A percentile compares a stretch with the other conserved stretches of the same genome.
phyloP scores from a whole-genome alignment of 768 basidiomycete genomes.

The Hortiboletus campestris region DNA sequence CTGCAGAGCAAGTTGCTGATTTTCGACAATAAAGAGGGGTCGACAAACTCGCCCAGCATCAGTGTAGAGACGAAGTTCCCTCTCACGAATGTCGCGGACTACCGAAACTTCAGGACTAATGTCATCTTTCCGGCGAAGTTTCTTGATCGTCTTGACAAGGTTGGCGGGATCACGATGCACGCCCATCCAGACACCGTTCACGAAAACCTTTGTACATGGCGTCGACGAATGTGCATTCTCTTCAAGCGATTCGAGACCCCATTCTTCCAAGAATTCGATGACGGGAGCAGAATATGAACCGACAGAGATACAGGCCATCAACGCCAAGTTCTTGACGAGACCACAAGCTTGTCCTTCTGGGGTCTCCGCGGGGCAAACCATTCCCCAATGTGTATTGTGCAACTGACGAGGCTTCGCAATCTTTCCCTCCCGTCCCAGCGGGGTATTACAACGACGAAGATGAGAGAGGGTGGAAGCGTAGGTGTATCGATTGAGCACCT shows the following conservation, averaged over 20 bases:
- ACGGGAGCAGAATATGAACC: slow-evolving; percentile 95
- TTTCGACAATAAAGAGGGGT: slow-evolving; percentile 94
- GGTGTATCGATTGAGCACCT: slow-evolving; percentile 97
- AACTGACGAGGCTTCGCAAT: slow-evolving; percentile 99
- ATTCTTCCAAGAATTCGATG: slow-evolving; percentile 97
- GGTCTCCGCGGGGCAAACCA: slow-evolving; percentile 99
- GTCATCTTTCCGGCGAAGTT: slow-evolving; percentile 89
- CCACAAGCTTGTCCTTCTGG: slow-evolving; percentile 99
- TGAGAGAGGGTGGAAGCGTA: slow-evolving; percentile 98
- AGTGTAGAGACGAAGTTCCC: slow-evolving; percentile 90
- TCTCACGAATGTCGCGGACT: slow-evolving; percentile 95
- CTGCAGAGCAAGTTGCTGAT: slow-evolving; percentile 79
- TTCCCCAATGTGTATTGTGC: slow-evolving; percentile 99
- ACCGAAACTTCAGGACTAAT: slow-evolving; percentile 96
- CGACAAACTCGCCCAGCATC: slow-evolving; percentile 97
- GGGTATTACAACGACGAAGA: slow-evolving; percentile 96
- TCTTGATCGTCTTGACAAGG: slow-evolving; percentile 90
- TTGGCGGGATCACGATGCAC: slow-evolving; percentile 94
- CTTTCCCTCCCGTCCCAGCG: slow-evolving; percentile 96
- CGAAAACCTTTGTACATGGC: slow-evolving; percentile 93
- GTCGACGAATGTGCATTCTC: slow-evolving; percentile 86
- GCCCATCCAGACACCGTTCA: slow-evolving; percentile 99
- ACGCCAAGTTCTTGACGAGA: slow-evolving; percentile 95
- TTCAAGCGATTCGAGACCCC: slow-evolving; percentile 94
- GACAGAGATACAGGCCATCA: slow-evolving; percentile 98